Conservation (phyloP, 345 rosid genomes). For the Gossypium thurberi region DNA sequence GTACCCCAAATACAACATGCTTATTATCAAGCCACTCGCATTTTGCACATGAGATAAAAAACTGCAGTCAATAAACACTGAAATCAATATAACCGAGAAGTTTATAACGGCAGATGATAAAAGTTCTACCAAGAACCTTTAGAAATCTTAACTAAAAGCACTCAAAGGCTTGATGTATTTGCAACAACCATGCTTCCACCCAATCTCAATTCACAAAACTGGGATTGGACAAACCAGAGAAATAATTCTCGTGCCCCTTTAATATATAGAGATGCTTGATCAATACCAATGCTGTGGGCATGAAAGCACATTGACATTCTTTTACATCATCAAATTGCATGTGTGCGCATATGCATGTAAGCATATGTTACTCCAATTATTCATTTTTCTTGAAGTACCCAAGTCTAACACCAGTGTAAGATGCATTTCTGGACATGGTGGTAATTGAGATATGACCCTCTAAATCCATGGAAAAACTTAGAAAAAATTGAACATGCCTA, state of each 20-base stretch:
- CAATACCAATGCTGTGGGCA: not conserved
- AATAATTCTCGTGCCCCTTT: not conserved
- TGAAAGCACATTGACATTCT: not conserved
- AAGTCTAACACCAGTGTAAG: not conserved
- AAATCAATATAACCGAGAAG: not conserved
- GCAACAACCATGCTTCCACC: not conserved
- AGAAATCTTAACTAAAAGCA: not conserved
- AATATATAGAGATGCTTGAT: not conserved
- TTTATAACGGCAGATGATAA: not conserved
- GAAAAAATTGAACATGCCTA: not conserved
- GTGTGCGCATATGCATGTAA: no score
- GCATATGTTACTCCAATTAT: not conserved
- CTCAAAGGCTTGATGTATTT: not conserved
- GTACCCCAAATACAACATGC: conserved; percentile 99
- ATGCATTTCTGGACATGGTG: no score
- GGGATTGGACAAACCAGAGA: not conserved
- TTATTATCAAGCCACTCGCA: conserved; percentile 98
- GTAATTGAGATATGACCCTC: not conserved
- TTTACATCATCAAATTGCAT: not conserved
- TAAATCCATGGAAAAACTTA: no score
- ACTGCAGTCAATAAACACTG: conserved; percentile 45
- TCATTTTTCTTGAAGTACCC: not conserved
- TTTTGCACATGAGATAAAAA: conserved; percentile 88
- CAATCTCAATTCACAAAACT: not conserved
- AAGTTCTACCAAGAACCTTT: not conserved